phyloP scores from a whole-genome alignment of 495 filamentous ascomycete species.

The Copromyces sp. region DNA sequence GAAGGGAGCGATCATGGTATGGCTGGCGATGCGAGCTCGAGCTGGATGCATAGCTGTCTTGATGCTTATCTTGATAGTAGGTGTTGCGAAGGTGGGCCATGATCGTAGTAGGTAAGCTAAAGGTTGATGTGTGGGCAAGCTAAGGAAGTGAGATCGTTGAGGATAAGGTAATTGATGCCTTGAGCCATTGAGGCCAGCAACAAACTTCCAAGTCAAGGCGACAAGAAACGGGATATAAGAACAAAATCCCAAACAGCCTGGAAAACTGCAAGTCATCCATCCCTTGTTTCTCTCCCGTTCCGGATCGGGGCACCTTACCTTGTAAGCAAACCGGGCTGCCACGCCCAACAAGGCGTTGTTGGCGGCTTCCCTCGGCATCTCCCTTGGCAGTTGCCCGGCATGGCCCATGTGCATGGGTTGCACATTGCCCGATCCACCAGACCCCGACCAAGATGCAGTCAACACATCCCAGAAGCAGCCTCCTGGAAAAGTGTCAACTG shows the following conservation, averaged over 20 bases:
- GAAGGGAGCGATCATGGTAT: not conserved
- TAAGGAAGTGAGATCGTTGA: too few species aligned
- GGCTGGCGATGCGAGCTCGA: not conserved
- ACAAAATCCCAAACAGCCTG: fast-evolving
- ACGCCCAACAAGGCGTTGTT: not conserved
- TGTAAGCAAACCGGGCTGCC: not conserved
- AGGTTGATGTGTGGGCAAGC: too few species aligned
- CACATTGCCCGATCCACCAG: not conserved
- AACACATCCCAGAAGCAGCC: not conserved
- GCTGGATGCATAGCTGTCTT: not conserved
- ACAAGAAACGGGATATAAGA: not conserved
- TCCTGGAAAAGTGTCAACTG: not conserved
- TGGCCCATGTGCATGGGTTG: not conserved
- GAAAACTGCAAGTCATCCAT: not conserved
- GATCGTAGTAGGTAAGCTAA: too few species aligned
- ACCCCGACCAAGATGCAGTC: not conserved
- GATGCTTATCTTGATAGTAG: not conserved
- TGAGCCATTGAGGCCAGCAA: too few species aligned
- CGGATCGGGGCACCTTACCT: not conserved
- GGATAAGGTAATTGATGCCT: too few species aligned
- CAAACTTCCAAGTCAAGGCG: not conserved
- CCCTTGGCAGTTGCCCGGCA: not conserved
- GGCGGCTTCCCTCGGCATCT: not conserved
- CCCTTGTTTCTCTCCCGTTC: not conserved
- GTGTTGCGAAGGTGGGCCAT: not conserved